Evolutionary conservation across 129 eudicot genomes (phyloP), one percentile per base, ranked within the genome.

Genomic region (Calendula officinalis): DNA sequence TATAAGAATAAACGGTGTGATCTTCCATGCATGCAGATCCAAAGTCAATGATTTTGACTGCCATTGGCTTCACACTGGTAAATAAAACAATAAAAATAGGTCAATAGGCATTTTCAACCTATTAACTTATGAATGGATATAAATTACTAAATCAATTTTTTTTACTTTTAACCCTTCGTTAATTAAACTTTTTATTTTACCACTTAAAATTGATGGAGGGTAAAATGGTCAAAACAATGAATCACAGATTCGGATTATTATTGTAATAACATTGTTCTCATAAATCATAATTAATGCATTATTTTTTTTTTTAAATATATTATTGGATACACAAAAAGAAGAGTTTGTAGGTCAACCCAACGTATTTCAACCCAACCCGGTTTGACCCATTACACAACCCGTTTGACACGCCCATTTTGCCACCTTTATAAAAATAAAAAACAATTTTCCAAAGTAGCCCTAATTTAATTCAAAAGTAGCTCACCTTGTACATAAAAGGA

Each of bases 11-110:
- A 55, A 94, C 97, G 17, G 97, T 94, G 61, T 87, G 86, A 78
- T 89, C 95, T 78, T 94, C 97, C 97, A 89, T 86, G 81, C 99
- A 94, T 52, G 99, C 99, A 37, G 99, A 94, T 67, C 99, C 99
- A 30, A 94, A 94, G 82, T 94, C 99, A 32, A 94, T 94, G 68
- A 94, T 86, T 77, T 89, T 94, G 69, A 94, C 82, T 80, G 70
- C 90, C 51, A 95, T 83, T 61, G 99, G 97, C 83, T 94, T 83
- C 69, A 71, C 77, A 66, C 99, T 89, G 82, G 42, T 67, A 75
- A 48, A 76, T 59, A 66, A 0, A 50, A 68, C 13, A 58, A 52
- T 12, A 64, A 41, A 63, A 15, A 48, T 15, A 34, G 34, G 46
- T 48, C 5, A 64, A 13, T 22, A 22, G 30, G 30, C 30, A 22